Evolutionary conservation across 768 basidiomycete species (phyloP), one percentile per base, ranked within the genome.

Genomic region (Trametes elegans): DNA sequence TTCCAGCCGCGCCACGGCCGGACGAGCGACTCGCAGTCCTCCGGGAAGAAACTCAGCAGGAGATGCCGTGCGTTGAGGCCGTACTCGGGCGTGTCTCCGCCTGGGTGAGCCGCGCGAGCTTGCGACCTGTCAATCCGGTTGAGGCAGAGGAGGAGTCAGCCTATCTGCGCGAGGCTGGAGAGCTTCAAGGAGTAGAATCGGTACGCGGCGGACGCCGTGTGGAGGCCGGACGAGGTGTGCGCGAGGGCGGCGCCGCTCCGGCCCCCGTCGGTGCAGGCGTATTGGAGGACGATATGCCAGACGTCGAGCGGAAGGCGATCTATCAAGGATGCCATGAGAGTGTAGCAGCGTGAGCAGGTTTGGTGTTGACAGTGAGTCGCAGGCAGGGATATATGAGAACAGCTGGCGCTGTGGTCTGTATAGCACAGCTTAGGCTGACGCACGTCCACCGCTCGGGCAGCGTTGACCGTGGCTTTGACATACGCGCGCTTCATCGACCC

Each of bases 31-130:
- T 57, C 56, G 48, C 56, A 57, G 24, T 51, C 39, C 6, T 49
- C 49, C n/a, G 56, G 56, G 16, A 57, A 50, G 56, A 57, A 57
- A 38, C 38, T 51, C 11, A 57, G 38, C 10, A 57, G 49, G 6
- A 51, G 44, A 35, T 57, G 49, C 21, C 39, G 56, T 10, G 42
- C 32, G 38, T 45, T 31, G 19, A 54, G n/a, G 16, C 45, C 35
- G 45, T 19, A 6, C 29, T 46, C 13, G 7, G 7, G 14, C 42
- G 38, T n/a, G 27, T 14, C 19, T 13, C 24, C 21, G 19, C 34
- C 16, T 5, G 27, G n/a, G 24, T 39, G 27, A 10, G 35, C 23
- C 2, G 29, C 29, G n/a, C n/a, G n/a, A n/a, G n/a, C 34, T 26
- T n/a, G 42, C n/a, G 38, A 13, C 7, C 53, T 44, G 38, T 45